A percentile compares a stretch with the other conserved stretches of the same genome.
These are phyloP conservation scores for Vicia faba DNA, from an alignment of 306 rosid genomes.

Conservation along the genomic window DNA sequence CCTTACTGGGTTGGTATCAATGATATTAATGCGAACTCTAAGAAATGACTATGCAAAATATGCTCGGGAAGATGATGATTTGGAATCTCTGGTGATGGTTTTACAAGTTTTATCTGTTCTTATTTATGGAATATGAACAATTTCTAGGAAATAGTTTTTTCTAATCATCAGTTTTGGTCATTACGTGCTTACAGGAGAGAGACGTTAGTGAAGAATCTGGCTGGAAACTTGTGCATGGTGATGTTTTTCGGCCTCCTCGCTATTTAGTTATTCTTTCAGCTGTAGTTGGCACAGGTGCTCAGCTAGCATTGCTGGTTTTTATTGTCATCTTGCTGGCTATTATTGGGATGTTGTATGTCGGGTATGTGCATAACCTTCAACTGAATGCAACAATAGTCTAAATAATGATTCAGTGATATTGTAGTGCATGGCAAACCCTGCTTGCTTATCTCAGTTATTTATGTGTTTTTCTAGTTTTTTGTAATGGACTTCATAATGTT, in stretches of 20 bases:
- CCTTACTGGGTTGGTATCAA: conserved; percentile 97
- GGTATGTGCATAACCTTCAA: conserved; percentile 40
- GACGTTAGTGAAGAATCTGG: conserved; percentile 99
- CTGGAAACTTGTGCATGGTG: conserved; percentile 99
- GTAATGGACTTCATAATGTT: conserved; percentile 13
- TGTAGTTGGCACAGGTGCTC: conserved; percentile 98
- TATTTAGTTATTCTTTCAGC: conserved; percentile 84
- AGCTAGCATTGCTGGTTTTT: conserved; percentile 89
- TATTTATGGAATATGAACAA: conserved; percentile 17
- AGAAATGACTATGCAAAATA: conserved; percentile 99
- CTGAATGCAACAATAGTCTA: too few species aligned
- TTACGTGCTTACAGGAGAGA: conserved; percentile 67
- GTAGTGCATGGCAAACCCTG: too few species aligned
- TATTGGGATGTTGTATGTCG: conserved; percentile 96
- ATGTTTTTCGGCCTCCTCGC: conserved; percentile 93
- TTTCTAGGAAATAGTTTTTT: conserved; percentile 23
- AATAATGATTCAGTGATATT: too few species aligned
- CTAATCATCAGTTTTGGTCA: conserved; percentile 34
- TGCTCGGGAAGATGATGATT: conserved; percentile 97
- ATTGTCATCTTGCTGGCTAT: conserved; percentile 93
- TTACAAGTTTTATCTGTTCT: conserved; percentile 28
- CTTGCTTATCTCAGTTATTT: conserved; percentile 24
- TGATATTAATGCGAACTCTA: conserved; percentile 98
- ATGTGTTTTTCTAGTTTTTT: not conserved
- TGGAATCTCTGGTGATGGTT: conserved; percentile 85